Conservation (phyloP, 805 yeast species). For the Lipomyces starkeyi region DNA sequence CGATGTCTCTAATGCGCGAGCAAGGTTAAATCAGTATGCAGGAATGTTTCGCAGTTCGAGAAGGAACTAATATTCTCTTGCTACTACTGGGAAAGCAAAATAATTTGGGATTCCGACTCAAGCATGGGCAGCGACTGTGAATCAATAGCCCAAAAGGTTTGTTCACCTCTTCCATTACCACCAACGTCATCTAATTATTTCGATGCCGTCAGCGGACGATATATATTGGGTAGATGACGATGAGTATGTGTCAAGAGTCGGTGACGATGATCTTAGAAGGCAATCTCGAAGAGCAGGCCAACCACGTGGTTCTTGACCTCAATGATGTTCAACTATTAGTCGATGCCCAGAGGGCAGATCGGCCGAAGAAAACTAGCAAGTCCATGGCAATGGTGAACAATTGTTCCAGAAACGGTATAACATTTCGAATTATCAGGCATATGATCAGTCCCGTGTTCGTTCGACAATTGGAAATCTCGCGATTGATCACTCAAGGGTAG, state of each 20-base stretch:
- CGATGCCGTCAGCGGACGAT: conserved; percentile 25
- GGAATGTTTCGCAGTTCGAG: conserved; percentile 23
- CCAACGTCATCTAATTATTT: neutral
- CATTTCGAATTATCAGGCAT: conserved; percentile 86
- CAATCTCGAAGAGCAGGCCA: conserved; percentile 42
- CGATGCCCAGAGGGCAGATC: conserved; percentile 49
- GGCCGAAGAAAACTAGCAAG: conserved; percentile 7
- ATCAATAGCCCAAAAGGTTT: neutral
- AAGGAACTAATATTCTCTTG: conserved; percentile 34
- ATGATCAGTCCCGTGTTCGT: conserved; percentile 90
- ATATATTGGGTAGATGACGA: conserved; percentile 40
- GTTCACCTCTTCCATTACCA: neutral
- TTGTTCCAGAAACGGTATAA: conserved; percentile 67
- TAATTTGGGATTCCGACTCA: conserved; percentile 33
- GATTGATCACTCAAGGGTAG: conserved; percentile 92
- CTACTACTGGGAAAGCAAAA: conserved; percentile 37
- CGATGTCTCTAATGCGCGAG: neutral
- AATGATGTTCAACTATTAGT: conserved; percentile 85
- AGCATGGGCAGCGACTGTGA: conserved; percentile 10
- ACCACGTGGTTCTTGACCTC: conserved; percentile 64
- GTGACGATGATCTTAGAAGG: conserved; percentile 82
- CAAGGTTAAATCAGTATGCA: neutral
- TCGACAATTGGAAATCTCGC: conserved; percentile 88
- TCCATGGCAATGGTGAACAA: conserved; percentile 56
- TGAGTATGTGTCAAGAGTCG: conserved; percentile 46